Evolutionary conservation across 2,329 filamentous ascomycete species (phyloP), one percentile per base, ranked within the genome.

Genomic region (Sclerotiophoma versabilis): DNA sequence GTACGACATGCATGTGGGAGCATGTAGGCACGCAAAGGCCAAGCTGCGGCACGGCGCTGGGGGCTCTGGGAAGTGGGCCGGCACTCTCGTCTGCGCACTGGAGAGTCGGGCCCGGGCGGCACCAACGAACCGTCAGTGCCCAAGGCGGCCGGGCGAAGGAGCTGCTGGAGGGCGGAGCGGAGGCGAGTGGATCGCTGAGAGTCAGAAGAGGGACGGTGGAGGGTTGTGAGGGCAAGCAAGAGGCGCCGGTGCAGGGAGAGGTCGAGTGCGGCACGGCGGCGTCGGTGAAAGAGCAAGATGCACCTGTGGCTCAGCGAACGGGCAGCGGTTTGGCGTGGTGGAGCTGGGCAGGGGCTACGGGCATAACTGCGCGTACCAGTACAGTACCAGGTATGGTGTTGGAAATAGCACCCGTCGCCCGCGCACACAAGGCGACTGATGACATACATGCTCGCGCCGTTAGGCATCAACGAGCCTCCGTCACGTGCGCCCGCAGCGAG

Each of bases 351-450:
- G 54, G 54, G 66, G 58, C 54, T 38, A 38, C 47, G 62, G 66
- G 61, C 58, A 64, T 63, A 68, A n/a, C n/a, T n/a, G n/a, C n/a
- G n/a, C n/a, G n/a, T 63, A 64, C 63, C 25, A 47, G 64, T 47
- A 50, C 48, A 38, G 17, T 19, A 20, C 22, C 20, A 38, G 39
- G 46, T 26, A 57, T 50, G 52, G 41, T 51, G 55, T 59, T 54
- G 50, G 50, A 53, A 62, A 62, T 55, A 60, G 57, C 58, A 58
- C 58, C 52, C 49, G 46, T 14, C 56, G 57, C 58, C 52, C 49
- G 46, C n/a, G 52, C 49, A 55, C 57, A 55, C 56, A 42, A 36
- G 43, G 49, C 48, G 20, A 49, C 22, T 36, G 44, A 27, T 47
- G 45, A 45, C 46, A 50, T 38, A 47, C 45, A 39, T 38, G 45